These are phyloP conservation scores for Solanum medicagineum DNA, from an alignment of 257 asterid genomes.

Conservation along the genomic window DNA sequence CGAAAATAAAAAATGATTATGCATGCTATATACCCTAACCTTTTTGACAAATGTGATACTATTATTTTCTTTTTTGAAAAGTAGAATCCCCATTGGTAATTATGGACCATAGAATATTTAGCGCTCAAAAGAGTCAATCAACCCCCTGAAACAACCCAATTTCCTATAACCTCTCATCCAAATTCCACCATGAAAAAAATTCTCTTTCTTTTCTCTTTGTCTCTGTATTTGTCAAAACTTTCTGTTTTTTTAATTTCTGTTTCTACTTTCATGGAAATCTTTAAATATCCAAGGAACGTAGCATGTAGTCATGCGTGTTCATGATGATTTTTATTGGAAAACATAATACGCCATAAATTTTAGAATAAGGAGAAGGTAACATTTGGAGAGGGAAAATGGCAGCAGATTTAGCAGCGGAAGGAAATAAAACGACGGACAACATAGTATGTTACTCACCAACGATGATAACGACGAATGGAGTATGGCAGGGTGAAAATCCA, in stretches of 20 bases:
- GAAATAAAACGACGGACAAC: constrained; percentile 30
- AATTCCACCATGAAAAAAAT: background rate
- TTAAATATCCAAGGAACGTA: background rate
- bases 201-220: background rate
- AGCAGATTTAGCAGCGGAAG: background rate
- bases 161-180: background rate
- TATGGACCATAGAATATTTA: background rate
- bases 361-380: background rate
- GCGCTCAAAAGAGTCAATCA: background rate
- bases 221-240: background rate
- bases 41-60: too few species aligned
- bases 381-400: constrained; percentile 17
- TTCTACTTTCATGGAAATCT: background rate
- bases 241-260: background rate
- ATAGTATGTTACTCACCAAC: constrained; percentile 90
- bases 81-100: background rate
- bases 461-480: constrained; percentile 83
- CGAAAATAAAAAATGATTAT: too few species aligned
- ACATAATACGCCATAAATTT: background rate
- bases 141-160: background rate
- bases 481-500: constrained; percentile 97
- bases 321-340: background rate
- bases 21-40: too few species aligned
- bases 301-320: background rate
- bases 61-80: too few species aligned